Percentiles rank a stretch among this genome's conserved stretches.
Conservation (phyloP, 805 yeast species). For the Candida cerambycidarum region DNA sequence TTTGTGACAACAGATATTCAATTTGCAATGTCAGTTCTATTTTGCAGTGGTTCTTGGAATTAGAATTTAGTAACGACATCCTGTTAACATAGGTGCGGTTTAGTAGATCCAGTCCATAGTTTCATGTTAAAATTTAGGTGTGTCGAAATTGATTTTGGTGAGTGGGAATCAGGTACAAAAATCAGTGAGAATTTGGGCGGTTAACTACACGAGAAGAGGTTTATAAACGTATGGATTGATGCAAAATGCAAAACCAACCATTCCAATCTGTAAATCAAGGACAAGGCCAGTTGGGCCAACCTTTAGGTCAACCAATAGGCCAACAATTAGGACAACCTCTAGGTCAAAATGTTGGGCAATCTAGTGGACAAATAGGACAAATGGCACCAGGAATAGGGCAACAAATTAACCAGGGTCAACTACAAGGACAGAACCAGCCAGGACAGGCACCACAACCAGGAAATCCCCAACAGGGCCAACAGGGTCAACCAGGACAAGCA, state of each 20-base stretch:
- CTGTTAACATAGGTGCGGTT: too few species aligned
- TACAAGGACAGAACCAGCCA: slow-evolving; percentile 2
- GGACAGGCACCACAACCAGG: slow-evolving; percentile 4
- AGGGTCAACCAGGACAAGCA: slow-evolving; percentile 22
- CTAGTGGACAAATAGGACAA: not conserved
- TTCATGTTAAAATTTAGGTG: slow-evolving; percentile 3
- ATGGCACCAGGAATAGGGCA: not conserved
- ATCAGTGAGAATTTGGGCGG: slow-evolving; percentile 4
- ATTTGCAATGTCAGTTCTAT: too few species aligned
- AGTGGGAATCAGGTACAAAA: slow-evolving; percentile 2
- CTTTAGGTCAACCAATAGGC: not conserved
- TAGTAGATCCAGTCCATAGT: too few species aligned
- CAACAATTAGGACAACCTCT: not conserved
- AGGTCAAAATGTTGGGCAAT: not conserved
- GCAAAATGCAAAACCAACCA: slow-evolving; percentile 1
- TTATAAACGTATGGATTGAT: not conserved
- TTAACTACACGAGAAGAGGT: not conserved
- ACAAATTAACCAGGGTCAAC: not conserved
- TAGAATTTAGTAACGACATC: too few species aligned
- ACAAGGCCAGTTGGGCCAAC: not conserved
- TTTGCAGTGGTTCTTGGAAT: too few species aligned
- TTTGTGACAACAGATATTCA: too few species aligned
- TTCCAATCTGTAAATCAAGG: not conserved
- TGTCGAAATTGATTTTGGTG: slow-evolving; percentile 1
- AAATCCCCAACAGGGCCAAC: slow-evolving; percentile 2